Base-by-base conservation (phyloP, 2,329 filamentous ascomycete species). In the Penicillium sp. region DNA sequence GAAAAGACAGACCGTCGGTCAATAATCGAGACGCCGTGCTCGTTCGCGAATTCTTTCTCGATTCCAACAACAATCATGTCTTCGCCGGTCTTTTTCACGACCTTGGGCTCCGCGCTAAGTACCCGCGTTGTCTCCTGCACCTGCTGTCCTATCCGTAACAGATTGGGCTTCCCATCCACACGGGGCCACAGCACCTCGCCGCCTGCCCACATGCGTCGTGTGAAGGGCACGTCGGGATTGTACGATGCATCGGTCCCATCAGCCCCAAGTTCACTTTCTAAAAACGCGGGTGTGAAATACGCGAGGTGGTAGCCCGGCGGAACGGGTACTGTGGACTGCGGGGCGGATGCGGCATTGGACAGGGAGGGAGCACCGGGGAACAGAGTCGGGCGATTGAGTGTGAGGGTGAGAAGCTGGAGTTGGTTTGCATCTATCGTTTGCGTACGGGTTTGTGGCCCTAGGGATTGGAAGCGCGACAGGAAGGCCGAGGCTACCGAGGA, bases 131-230 rank as follows among this genome's bases (percentile, higher is more conserved):
- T 74, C 65, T 85, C 82, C 32, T 71, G 74, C 1, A 77, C 77
- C 19, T 72, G 64, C 53, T 82, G 77, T 1, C 79, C 81, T 2
- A 83, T 74, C 2, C 71, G 68, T 51, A 84, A 61, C 17, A 63
- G 54, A 56, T 75, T 72, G 24, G 62, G 56, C 24, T 58, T 53
- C 6, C 61, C 66, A 19, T 63, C 48, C 4, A 45, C 51, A 12
- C 67, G 63, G 2, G 69, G 59, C 79, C 80, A 83, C 13, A 64
- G 61, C 65, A 84, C 78, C 49, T 72, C 70, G 0, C 82, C 82
- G 1, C 81, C 82, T 0, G 82, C 82, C 82, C 82, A 85, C 82
- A 85, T 84, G 12, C 82, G 72, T 28, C 81, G 67, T 2, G 79
- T 82, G 50, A 83, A 85, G 0, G 81, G 81, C 3, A 67, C 53